These are phyloP conservation scores for Picea sitchensis DNA, from an alignment of 75 land plant genomes.

Conservation along the genomic window DNA sequence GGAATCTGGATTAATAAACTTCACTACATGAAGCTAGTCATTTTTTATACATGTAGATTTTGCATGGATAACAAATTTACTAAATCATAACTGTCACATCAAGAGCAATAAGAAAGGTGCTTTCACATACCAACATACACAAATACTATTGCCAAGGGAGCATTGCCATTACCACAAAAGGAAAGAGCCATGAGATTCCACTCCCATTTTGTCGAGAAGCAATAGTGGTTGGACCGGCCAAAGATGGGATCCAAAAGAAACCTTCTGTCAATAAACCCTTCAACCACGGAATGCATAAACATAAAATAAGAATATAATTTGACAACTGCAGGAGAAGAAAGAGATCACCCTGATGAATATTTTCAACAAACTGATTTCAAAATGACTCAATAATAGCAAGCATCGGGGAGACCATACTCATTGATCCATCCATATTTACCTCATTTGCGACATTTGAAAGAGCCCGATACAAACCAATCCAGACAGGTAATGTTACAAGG, in stretches of 20 bases:
- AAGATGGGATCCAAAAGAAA: conserved; percentile 61
- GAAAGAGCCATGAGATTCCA: conserved; percentile 58
- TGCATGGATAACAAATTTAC: background rate
- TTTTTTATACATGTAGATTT: background rate
- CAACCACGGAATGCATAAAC: background rate
- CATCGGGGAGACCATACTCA: background rate
- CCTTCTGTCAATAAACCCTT: conserved; percentile 58
- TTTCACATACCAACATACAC: background rate
- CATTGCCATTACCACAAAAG: conserved; percentile 38
- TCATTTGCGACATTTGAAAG: conserved; percentile 61
- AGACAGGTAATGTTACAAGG: conserved; percentile 53
- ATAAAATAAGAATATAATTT: background rate
- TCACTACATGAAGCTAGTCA: background rate
- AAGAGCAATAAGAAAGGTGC: background rate
- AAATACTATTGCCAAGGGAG: conserved; percentile 1
- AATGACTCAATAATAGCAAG: background rate
- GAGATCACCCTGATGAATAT: background rate
- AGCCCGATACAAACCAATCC: conserved; percentile 59
- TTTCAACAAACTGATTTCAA: background rate
- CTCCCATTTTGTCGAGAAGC: conserved; percentile 47
- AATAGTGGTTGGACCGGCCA: conserved; percentile 55
- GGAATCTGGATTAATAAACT: background rate
- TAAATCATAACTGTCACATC: background rate
- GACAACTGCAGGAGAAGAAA: background rate
- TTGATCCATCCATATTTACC: conserved; percentile 12